phyloP scores from a whole-genome alignment of 345 rosid genomes.

The Brassica rapa region DNA sequence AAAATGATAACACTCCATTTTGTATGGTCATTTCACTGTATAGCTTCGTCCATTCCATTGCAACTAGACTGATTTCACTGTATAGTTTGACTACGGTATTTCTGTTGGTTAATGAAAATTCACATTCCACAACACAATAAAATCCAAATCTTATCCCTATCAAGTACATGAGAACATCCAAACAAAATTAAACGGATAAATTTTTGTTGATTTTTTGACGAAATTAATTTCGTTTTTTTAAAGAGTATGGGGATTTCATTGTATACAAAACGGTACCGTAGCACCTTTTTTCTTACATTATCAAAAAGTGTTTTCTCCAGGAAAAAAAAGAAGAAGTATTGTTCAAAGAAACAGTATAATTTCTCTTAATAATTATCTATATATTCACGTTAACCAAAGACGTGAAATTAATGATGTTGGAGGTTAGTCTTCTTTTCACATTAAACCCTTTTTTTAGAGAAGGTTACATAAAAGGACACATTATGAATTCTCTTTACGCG shows the following conservation, averaged over 20 bases:
- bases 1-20: not conserved
- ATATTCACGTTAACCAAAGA: not conserved
- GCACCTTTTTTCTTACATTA: not conserved
- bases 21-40: not conserved
- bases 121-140: not conserved
- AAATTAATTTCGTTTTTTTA: not conserved
- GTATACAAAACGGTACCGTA: not conserved
- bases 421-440: conserved; percentile 6
- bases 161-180: not conserved
- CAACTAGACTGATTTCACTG: not conserved
- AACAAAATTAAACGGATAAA: not conserved
- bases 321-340: not conserved
- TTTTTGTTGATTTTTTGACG: not conserved
- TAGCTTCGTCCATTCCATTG: not conserved
- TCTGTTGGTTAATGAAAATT: not conserved
- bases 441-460: not conserved
- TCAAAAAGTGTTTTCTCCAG: not conserved
- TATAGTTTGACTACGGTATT: not conserved
- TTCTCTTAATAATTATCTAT: not conserved
- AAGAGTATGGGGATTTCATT: not conserved
- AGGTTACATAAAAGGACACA: too few relatives aligned
- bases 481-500: too few relatives aligned
- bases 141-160: not conserved
- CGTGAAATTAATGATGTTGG: not conserved
- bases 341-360: not conserved